These are phyloP conservation scores for Boletales sp. DNA, from an alignment of 768 basidiomycete genomes.

Conservation along the genomic window DNA sequence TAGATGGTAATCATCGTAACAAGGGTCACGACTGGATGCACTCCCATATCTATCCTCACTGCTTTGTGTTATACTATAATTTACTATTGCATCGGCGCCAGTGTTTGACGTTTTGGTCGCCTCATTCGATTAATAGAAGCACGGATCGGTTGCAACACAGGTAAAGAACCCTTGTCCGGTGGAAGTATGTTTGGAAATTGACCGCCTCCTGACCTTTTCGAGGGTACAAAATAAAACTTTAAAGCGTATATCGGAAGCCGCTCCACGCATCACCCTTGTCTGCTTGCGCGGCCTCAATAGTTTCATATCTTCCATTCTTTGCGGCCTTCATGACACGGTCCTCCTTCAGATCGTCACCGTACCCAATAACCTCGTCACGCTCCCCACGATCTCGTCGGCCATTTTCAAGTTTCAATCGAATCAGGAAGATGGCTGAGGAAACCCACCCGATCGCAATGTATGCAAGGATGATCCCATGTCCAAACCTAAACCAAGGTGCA, in stretches of 20 bases:
- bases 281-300: conserved; percentile 51
- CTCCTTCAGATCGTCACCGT: conserved; percentile 42
- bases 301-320: conserved; percentile 54
- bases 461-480: conserved; percentile 65
- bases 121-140: too few species aligned
- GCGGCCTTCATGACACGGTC: conserved; percentile 5
- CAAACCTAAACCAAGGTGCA: conserved; percentile 64
- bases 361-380: conserved; percentile 60
- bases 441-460: conserved; percentile 68
- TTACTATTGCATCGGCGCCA: conserved; percentile 33
- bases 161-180: too few species aligned
- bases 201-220: neutral
- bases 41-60: conserved; percentile 27
- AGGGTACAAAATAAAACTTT: neutral
- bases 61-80: conserved; percentile 44
- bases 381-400: conserved; percentile 59
- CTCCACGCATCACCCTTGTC: conserved; percentile 72
- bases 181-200: too few species aligned
- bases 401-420: conserved; percentile 57
- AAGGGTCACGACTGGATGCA: conserved; percentile 2
- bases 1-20: conserved; percentile 10
- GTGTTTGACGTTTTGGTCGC: neutral
- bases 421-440: conserved; percentile 45
- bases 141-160: too few species aligned
- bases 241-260: conserved; percentile 67